These are phyloP conservation scores for Turnera subulata DNA, from an alignment of 345 rosid species.

Conservation along the genomic window DNA sequence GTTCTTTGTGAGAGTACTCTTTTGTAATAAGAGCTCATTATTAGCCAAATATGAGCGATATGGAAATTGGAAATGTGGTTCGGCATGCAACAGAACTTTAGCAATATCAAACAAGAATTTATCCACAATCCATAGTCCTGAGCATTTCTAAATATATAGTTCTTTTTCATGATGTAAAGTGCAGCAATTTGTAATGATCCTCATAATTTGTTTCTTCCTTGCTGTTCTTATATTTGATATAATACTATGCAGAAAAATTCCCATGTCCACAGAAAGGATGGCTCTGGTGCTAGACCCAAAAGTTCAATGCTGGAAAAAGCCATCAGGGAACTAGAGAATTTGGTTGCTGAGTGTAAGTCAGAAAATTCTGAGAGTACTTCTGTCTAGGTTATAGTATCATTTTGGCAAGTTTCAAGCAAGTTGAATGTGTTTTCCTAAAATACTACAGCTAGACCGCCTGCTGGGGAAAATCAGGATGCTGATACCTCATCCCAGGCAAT, in stretches of 20 bases:
- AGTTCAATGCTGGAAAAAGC: constrained; percentile 76
- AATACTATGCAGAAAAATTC: constrained; percentile 40
- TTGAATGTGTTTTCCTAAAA: constrained; percentile 15
- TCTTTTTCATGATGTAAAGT: constrained; percentile 1
- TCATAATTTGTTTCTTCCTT: neutral
- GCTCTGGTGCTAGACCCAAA: constrained; percentile 57
- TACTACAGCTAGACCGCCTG: constrained; percentile 75
- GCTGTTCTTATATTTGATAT: constrained; percentile 22
- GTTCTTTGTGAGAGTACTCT: neutral
- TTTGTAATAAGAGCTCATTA: neutral
- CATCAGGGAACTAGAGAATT: constrained; percentile 79
- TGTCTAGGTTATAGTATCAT: constrained; percentile 5
- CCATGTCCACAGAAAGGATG: constrained; percentile 47
- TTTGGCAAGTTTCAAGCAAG: neutral
- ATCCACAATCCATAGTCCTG: no score
- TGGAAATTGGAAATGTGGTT: neutral
- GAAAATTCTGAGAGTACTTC: neutral
- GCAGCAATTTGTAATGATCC: neutral
- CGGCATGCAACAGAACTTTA: neutral
- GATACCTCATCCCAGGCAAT: constrained; percentile 66
- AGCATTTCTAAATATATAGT: no score
- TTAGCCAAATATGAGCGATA: neutral
- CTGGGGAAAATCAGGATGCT: constrained; percentile 67
- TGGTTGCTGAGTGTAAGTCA: constrained; percentile 87
- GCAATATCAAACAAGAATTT: neutral